These are phyloP conservation scores for Phytophthora tubulina DNA, from an alignment of 352 stramenopile genomes.

Conservation along the genomic window DNA sequence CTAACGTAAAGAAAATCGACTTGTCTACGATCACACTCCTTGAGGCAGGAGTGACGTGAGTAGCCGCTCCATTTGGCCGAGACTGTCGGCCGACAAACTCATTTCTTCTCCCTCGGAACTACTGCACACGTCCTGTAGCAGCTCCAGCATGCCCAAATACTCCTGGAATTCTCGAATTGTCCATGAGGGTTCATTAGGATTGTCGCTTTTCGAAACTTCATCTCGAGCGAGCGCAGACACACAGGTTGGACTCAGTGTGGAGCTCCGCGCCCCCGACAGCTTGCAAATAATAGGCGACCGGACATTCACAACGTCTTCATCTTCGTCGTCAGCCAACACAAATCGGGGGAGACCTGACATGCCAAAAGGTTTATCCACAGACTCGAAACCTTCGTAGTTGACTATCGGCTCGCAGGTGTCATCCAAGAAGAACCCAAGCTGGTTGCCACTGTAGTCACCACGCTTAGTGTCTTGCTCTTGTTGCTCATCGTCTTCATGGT, in stretches of 20 bases:
- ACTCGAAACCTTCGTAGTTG: conserved; percentile 49
- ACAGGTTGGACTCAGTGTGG: conserved; percentile 35
- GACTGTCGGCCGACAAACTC: conserved; percentile 42
- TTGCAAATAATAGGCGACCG: conserved; percentile 48
- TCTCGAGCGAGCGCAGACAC: conserved; percentile 32
- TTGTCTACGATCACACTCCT: conserved; percentile 24
- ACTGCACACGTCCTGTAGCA: conserved; percentile 47
- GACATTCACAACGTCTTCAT: conserved; percentile 51
- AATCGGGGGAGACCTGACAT: conserved; percentile 10
- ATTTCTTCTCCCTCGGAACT: conserved; percentile 37
- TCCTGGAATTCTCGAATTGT: conserved; percentile 52
- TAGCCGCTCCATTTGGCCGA: conserved; percentile 59
- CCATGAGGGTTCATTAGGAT: conserved; percentile 36
- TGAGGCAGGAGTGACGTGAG: conserved; percentile 55
- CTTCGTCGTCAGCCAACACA: conserved; percentile 20
- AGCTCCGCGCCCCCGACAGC: neutral
- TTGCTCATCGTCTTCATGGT: conserved; percentile 31
- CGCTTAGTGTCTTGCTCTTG: conserved; percentile 32
- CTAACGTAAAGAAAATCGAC: conserved; percentile 30
- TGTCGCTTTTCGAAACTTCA: conserved; percentile 7
- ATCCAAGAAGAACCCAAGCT: conserved; percentile 12
- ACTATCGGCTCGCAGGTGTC: conserved; percentile 47
- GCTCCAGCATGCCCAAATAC: conserved; percentile 54
- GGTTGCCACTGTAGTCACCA: conserved; percentile 22
- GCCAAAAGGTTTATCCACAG: conserved; percentile 31